Evolutionary conservation across 2,329 filamentous ascomycete species (phyloP), one percentile per base, ranked within the genome.

Genomic region (Cercospora beticola): DNA sequence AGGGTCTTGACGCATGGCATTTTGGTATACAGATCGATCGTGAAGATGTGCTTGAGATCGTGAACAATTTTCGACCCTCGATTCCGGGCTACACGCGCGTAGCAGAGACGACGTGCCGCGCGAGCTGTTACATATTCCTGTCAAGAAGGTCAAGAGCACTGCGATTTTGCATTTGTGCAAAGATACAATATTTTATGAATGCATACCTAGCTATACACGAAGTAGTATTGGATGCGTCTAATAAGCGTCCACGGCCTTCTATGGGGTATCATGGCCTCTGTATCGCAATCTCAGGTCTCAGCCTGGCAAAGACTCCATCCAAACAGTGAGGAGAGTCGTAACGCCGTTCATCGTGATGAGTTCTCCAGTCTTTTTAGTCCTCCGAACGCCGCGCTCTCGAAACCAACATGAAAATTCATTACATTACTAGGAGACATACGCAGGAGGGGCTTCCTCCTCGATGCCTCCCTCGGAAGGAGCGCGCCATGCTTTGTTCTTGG

Each of bases 371-470:
- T 28, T 59, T 46, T 65, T 26, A 30, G 33, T 30, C 8, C 40
- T 23, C 64, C 36, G 31, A 62, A 66, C 64, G 58, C 64, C 57
- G 28, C 57, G 64, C 64, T 62, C 18, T 31, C 14, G 9, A 28
- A 12, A 62, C 23, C 57, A 56, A 61, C 21, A 40, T 21, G 54
- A 26, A 62, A 23, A 18, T n/a, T 56, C 43, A 23, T 40, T 21
- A 57, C 59, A 62, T 26, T 28, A 28, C 74, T 70, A 78, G 46
- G 76, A 77, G 40, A 76, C 78, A 72, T 80, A 80, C 26, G 78
- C 78, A 28, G 78, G 78, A 57, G 78, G 78, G 56, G 78, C 76
- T 18, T 76, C 76, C 6, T 70, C 73, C 18, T 65, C 70, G 18
- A 70, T 54, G 28, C 70, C 69, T n/a, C 70, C 64, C 65, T 71